These are phyloP conservation scores for Colletotrichum sp. DNA, from an alignment of 2,329 filamentous ascomycete species.

Conservation along the genomic window DNA sequence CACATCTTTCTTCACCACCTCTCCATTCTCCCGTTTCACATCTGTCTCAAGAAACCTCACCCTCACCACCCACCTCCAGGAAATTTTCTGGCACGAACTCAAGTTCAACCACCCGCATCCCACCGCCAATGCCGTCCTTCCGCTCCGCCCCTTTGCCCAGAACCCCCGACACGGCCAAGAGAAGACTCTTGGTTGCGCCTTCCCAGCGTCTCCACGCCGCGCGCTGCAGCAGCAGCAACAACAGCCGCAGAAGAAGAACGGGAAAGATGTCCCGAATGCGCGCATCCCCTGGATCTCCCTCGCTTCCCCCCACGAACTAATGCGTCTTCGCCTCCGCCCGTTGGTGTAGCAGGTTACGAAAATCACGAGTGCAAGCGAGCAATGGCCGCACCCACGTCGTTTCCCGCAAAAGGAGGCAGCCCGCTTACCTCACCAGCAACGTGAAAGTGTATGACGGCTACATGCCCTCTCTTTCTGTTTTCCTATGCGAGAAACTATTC, in stretches of 20 bases:
- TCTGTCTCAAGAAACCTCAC: slow-evolving; percentile 15
- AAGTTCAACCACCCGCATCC: background rate
- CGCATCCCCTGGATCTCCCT: background rate
- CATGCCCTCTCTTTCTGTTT: background rate
- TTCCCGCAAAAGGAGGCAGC: background rate
- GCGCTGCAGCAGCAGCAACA: background rate
- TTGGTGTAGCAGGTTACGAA: background rate
- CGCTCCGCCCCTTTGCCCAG: background rate
- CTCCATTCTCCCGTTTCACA: slow-evolving; percentile 14
- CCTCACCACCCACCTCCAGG: background rate
- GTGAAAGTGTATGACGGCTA: background rate
- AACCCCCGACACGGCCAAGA: background rate
- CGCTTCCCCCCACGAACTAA: background rate
- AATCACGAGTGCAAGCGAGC: background rate
- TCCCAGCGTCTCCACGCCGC: background rate
- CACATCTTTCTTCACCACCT: background rate
- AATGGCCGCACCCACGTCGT: background rate
- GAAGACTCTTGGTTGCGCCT: background rate
- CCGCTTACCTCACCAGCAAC: background rate
- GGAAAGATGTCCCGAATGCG: background rate
- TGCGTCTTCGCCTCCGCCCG: background rate
- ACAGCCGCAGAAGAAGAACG: background rate
- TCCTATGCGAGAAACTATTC: background rate
- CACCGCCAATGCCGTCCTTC: background rate
- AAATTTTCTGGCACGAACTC: background rate